These are phyloP conservation scores for Penicillium desertorum DNA, from an alignment of 495 filamentous ascomycete genomes.

Conservation along the genomic window DNA sequence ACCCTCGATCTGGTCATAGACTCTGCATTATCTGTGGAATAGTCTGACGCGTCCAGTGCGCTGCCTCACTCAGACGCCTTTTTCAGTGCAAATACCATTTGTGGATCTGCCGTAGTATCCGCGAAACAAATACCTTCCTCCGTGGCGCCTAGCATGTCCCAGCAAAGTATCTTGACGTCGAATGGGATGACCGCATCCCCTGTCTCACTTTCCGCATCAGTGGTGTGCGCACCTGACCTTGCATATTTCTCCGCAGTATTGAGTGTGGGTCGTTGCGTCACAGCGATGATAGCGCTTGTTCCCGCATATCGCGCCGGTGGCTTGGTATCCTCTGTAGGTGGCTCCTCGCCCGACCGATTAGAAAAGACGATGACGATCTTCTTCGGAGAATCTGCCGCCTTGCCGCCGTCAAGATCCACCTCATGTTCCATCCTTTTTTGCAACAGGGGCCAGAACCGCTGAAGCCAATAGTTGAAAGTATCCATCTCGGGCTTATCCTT, in stretches of 20 bases:
- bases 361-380: conserved; percentile 79
- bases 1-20: not conserved
- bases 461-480: conserved; percentile 89
- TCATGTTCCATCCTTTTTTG: conserved; percentile 45
- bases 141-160: conserved; percentile 47
- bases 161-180: conserved; percentile 47
- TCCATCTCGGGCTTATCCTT: conserved; percentile 68
- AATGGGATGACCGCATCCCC: conserved; percentile 20
- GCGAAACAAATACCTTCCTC: conserved; percentile 51
- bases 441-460: conserved; percentile 73
- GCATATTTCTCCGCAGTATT: conserved; percentile 28
- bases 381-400: conserved; percentile 20
- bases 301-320: conserved; percentile 67
- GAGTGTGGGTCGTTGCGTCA: conserved; percentile 47
- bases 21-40: not conserved
- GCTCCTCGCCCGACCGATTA: conserved; percentile 76
- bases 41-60: conserved; percentile 13
- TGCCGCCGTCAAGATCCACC: conserved; percentile 26
- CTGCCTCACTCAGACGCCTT: conserved; percentile 12
- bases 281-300: conserved; percentile 76
- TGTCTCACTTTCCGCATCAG: conserved; percentile 17
- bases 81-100: conserved; percentile 43
- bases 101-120: conserved; percentile 45
- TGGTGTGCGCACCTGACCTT: conserved; percentile 18
- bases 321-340: conserved; percentile 45